Percentiles rank a stretch among this genome's conserved stretches.
Conservation (phyloP, 352 stramenopile species). For the Phytopythium litorale region DNA sequence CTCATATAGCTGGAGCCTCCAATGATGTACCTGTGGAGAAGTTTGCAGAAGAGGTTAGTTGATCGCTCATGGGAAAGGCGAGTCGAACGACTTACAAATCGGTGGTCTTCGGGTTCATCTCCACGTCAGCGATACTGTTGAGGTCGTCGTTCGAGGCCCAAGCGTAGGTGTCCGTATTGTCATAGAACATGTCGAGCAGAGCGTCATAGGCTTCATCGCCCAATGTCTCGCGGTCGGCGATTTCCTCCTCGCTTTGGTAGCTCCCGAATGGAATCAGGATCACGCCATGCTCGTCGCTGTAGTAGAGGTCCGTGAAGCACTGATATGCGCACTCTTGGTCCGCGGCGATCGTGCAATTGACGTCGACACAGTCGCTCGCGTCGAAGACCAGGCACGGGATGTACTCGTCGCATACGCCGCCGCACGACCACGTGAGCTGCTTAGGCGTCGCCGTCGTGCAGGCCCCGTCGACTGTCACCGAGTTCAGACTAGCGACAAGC, state of each 20-base stretch:
- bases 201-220: constrained; percentile 9
- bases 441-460: not conserved
- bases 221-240: constrained; percentile 7
- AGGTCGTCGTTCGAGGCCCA: constrained; percentile 28
- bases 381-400: constrained; percentile 19
- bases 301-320: constrained; percentile 18
- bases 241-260: constrained; percentile 22
- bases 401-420: constrained; percentile 17
- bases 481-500: too few species aligned
- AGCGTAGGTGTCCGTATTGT: constrained; percentile 22
- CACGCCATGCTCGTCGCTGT: not conserved
- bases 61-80: too few species aligned
- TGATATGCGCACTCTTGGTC: constrained; percentile 15
- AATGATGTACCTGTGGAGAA: too few species aligned
- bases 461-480: too few species aligned
- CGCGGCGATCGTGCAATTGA: constrained; percentile 12
- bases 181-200: constrained; percentile 9
- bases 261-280: constrained; percentile 23
- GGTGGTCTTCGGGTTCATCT: constrained; percentile 11
- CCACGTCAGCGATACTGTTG: constrained; percentile 10
- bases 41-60: too few species aligned
- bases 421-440: constrained; percentile 16
- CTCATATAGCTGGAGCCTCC: not conserved
- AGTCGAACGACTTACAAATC: constrained; percentile 3
- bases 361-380: constrained; percentile 1